Conservation (phyloP, 805 yeast species). For the Candida pini region DNA sequence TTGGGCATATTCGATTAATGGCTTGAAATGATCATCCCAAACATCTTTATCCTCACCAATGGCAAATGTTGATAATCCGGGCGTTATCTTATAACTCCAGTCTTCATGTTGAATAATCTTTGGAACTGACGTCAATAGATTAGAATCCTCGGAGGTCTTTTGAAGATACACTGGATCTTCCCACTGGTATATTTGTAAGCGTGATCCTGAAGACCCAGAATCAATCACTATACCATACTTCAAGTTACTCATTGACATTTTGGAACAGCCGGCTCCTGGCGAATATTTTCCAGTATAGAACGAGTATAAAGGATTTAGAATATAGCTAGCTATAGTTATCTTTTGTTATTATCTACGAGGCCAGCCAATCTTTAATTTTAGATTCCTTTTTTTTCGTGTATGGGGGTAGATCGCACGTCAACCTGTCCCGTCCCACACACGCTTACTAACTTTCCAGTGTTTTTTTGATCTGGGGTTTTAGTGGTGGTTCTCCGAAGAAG, state of each 20-base stretch:
- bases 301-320: no score
- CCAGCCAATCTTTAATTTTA: no score
- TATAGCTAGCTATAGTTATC: not conserved
- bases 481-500: no score
- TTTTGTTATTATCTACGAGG: no score
- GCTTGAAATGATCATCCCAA: slow-evolving; percentile 67
- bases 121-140: slow-evolving; percentile 55
- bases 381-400: no score
- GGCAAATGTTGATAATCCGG: slow-evolving; percentile 82
- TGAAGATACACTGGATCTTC: slow-evolving; percentile 39
- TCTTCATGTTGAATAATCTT: slow-evolving; percentile 52
- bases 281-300: no score
- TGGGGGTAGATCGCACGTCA: no score
- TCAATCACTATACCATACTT: slow-evolving; percentile 85
- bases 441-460: no score
- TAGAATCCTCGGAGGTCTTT: slow-evolving; percentile 27
- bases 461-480: no score
- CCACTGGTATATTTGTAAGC: slow-evolving; percentile 84
- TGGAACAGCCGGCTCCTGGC: no score
- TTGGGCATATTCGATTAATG: slow-evolving; percentile 64
- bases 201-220: slow-evolving; percentile 93
- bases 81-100: slow-evolving; percentile 71
- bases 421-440: no score
- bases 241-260: slow-evolving; percentile 5
- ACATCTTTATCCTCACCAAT: slow-evolving; percentile 47